Conservation (phyloP, 306 rosid species). For the Ziziphus jujuba region DNA sequence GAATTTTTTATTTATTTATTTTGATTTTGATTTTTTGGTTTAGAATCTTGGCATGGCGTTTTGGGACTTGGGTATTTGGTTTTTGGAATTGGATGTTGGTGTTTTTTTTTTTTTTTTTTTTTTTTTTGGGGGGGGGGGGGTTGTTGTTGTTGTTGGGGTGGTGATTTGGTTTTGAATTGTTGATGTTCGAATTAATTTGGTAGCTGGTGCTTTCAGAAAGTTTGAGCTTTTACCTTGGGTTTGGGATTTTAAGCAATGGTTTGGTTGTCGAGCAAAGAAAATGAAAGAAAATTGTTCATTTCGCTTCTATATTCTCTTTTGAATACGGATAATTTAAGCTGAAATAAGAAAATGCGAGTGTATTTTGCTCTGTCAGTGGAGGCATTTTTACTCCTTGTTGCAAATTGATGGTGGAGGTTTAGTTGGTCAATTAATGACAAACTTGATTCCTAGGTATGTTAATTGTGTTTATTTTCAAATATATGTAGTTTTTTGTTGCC, state of each 20-base stretch:
- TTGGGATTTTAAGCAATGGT: slow-evolving; percentile 15
- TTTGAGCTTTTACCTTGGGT: slow-evolving; percentile 1
- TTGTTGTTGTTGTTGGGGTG: neutral
- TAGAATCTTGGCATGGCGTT: slow-evolving; percentile 37
- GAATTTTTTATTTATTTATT: neutral
- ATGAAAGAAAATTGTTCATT: neutral
- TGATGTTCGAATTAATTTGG: neutral
- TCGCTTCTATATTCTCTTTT: neutral
- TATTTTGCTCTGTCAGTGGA: slow-evolving; percentile 7
- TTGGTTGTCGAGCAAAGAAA: slow-evolving; percentile 11
- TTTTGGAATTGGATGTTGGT: too few relatives aligned
- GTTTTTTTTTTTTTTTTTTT: neutral
- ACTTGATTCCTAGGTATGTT: neutral
- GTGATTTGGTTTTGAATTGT: slow-evolving; percentile 8
- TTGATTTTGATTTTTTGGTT: slow-evolving; percentile 2
- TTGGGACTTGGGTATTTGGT: slow-evolving; percentile 11
- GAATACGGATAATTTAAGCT: slow-evolving; percentile 21
- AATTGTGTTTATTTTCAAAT: neutral
- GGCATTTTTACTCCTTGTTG: neutral
- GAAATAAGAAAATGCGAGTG: slow-evolving; percentile 9
- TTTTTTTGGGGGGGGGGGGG: too few relatives aligned
- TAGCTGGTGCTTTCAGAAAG: slow-evolving; percentile 1
- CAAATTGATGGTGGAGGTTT: neutral
- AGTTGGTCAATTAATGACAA: slow-evolving; percentile 3
- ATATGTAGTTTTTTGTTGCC: neutral